phyloP scores from a whole-genome alignment of 768 basidiomycete species.

The Trichaptum fuscoviolaceum region DNA sequence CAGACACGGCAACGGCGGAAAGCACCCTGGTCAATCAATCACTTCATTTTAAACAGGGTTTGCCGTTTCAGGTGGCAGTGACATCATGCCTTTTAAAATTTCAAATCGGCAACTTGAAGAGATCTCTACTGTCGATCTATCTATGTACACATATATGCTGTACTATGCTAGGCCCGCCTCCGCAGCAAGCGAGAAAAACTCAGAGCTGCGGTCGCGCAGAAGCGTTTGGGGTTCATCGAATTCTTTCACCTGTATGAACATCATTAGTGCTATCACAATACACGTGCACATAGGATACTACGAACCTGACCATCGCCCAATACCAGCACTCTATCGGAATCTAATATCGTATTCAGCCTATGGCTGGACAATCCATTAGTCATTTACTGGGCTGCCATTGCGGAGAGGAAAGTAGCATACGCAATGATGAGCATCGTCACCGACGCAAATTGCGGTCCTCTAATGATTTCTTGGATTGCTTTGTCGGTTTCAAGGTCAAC shows the following conservation, averaged over 20 bases:
- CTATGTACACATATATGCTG: constrained; percentile 7
- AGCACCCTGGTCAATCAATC: too few relatives aligned
- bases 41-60: too few relatives aligned
- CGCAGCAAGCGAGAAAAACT: constrained; percentile 58
- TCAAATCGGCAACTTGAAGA: too few relatives aligned
- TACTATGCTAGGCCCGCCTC: constrained; percentile 50
- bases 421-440: constrained; percentile 87
- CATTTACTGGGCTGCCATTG: neutral
- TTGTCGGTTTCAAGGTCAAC: constrained; percentile 89
- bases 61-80: too few relatives aligned
- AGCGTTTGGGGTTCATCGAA: constrained; percentile 66
- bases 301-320: constrained; percentile 71
- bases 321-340: constrained; percentile 77
- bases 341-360: constrained; percentile 78
- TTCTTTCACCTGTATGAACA: constrained; percentile 54
- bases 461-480: constrained; percentile 84
- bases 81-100: too few relatives aligned
- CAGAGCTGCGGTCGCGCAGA: constrained; percentile 48
- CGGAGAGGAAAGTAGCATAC: constrained; percentile 36
- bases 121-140: neutral
- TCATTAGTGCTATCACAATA: constrained; percentile 5
- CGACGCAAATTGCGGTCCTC: constrained; percentile 68
- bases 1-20: too few relatives aligned
- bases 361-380: constrained; percentile 38
- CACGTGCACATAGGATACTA: neutral